These are phyloP conservation scores for Hypoxylon rickii DNA, from an alignment of 495 filamentous ascomycete species.

Conservation along the genomic window DNA sequence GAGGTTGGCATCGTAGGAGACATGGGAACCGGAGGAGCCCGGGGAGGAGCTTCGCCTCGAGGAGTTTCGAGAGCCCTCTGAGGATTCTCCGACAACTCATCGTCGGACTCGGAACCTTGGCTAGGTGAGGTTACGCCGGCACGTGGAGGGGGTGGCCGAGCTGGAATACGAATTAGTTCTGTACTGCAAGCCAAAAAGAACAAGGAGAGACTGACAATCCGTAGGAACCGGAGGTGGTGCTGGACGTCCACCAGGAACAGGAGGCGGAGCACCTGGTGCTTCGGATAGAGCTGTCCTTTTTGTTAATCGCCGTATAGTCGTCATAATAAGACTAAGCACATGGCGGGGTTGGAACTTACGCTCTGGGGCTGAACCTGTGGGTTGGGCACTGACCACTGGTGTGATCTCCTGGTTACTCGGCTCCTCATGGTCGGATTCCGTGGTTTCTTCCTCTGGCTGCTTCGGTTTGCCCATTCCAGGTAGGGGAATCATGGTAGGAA, in stretches of 20 bases:
- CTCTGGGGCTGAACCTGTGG: slow-evolving; percentile 51
- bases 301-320: slow-evolving; percentile 42
- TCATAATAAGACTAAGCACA: slow-evolving; percentile 38
- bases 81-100: slow-evolving; percentile 80
- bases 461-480: slow-evolving; percentile 65
- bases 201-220: slow-evolving; percentile 61
- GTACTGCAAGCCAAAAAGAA: slow-evolving; percentile 14
- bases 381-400: slow-evolving; percentile 41
- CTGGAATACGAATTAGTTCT: slow-evolving; percentile 51
- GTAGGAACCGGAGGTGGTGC: slow-evolving; percentile 70
- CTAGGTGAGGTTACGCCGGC: slow-evolving; percentile 65
- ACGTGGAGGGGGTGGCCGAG: slow-evolving; percentile 59
- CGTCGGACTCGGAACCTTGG: slow-evolving; percentile 87
- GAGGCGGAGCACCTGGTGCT: slow-evolving; percentile 52
- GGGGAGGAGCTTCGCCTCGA: slow-evolving; percentile 43
- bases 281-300: slow-evolving; percentile 41
- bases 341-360: slow-evolving; percentile 40
- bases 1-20: slow-evolving; percentile 58
- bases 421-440: slow-evolving; percentile 46
- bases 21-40: slow-evolving; percentile 53
- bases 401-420: slow-evolving; percentile 35
- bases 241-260: slow-evolving; percentile 65
- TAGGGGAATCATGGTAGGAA: slow-evolving; percentile 72
- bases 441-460: slow-evolving; percentile 47
- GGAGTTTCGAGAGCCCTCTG: slow-evolving; percentile 43